These are phyloP conservation scores for Pelargonium citronellum DNA, from an alignment of 441 rosid species.

Conservation along the genomic window DNA sequence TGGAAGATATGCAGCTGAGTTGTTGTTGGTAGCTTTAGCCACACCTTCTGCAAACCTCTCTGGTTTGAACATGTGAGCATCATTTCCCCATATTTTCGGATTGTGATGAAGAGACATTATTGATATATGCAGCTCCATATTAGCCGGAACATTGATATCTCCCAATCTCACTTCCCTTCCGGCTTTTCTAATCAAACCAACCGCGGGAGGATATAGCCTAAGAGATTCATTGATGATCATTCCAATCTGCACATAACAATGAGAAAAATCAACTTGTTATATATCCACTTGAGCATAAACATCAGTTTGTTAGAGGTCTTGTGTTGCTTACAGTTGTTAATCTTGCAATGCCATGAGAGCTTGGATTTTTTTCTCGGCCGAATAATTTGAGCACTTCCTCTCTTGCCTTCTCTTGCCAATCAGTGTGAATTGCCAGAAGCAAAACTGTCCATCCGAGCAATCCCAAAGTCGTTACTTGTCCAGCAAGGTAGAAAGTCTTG, in stretches of 20 bases:
- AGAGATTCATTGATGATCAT: neutral
- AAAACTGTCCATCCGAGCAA: no score
- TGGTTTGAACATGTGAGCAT: neutral
- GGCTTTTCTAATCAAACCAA: neutral
- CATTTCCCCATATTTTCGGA: neutral
- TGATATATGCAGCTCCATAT: neutral
- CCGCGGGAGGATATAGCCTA: neutral
- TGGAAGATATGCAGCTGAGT: no score
- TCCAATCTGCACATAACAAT: neutral
- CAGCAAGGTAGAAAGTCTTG: no score
- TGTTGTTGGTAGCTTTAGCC: no score
- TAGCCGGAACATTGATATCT: neutral
- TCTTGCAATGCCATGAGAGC: neutral
- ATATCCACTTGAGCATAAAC: no score
- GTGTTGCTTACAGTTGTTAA: neutral
- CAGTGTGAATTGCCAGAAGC: constrained; percentile 8
- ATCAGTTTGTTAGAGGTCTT: no score
- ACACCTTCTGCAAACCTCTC: no score
- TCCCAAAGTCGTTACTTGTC: no score
- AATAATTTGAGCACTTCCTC: constrained; percentile 20
- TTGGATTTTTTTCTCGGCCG: constrained; percentile 6
- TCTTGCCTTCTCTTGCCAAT: constrained; percentile 26
- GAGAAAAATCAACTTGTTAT: no score
- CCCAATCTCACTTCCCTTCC: neutral
- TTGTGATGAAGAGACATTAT: neutral